Conservation (phyloP, 208 protist species). For the Porcisia hertigi region DNA sequence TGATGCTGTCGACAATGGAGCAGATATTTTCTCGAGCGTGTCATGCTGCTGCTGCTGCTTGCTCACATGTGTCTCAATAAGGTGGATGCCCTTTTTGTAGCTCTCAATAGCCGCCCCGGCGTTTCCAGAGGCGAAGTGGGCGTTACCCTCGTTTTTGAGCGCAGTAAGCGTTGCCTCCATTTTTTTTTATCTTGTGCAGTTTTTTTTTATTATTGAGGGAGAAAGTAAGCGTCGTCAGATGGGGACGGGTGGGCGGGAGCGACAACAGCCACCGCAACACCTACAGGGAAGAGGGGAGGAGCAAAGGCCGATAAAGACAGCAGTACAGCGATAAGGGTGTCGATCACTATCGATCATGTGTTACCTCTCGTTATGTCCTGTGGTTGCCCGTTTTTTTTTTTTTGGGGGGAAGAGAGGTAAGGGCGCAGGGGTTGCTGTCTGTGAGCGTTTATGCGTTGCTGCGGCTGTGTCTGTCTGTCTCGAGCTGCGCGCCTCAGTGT, state of each 20-base stretch:
- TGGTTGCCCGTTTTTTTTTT: no score
- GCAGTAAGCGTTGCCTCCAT: constrained; percentile 33
- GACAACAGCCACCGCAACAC: background rate
- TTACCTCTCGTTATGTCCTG: no score
- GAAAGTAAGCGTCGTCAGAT: background rate
- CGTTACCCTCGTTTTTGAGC: constrained; percentile 66
- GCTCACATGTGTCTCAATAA: constrained; percentile 7
- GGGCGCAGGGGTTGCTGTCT: background rate
- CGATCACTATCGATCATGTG: no score
- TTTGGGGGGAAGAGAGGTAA: background rate
- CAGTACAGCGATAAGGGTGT: no score
- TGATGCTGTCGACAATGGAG: background rate
- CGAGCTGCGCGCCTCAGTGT: background rate
- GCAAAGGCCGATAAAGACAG: no score
- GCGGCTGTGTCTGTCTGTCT: background rate
- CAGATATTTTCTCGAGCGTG: background rate
- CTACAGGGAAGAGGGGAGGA: background rate
- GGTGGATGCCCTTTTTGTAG: constrained; percentile 43
- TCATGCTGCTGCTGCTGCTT: background rate
- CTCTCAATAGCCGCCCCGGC: constrained; percentile 32
- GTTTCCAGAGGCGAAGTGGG: constrained; percentile 42
- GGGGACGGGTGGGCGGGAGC: background rate
- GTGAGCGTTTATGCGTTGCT: background rate
- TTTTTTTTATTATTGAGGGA: background rate
- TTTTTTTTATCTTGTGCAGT: background rate